Percentiles rank a stretch among this genome's conserved stretches.
Evolutionary conservation across 208 protist species (phyloP).

Genomic region (Wallacemonas rigidus): DNA sequence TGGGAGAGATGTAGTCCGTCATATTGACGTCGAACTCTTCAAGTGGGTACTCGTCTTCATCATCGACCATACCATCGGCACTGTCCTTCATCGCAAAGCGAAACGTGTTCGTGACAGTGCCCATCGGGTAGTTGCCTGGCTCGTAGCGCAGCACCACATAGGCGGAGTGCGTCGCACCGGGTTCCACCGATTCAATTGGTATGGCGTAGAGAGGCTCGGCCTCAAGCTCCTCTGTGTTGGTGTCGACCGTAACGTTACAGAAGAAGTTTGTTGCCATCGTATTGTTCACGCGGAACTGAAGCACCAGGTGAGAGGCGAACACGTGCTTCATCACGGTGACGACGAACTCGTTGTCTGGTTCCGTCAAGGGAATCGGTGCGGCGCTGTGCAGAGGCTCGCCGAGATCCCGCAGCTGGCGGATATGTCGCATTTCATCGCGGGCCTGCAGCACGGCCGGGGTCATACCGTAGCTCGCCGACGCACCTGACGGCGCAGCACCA

Average conservation of each 20-base stretch:
- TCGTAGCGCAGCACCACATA: constrained; percentile 80
- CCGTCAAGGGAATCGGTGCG: constrained; percentile 88
- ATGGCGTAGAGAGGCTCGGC: constrained; percentile 86
- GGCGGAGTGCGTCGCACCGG: constrained; percentile 58
- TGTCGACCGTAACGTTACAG: constrained; percentile 80
- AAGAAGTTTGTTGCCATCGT: constrained; percentile 93
- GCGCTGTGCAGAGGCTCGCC: constrained; percentile 66
- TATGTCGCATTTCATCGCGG: constrained; percentile 60
- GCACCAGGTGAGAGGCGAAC: constrained; percentile 90
- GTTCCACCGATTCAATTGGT: constrained; percentile 55
- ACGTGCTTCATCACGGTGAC: constrained; percentile 96
- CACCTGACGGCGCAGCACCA: neutral
- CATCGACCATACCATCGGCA: constrained; percentile 30
- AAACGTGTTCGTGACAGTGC: constrained; percentile 61
- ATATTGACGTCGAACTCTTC: constrained; percentile 86
- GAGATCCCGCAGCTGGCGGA: constrained; percentile 70
- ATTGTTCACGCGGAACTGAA: constrained; percentile 96
- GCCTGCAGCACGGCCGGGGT: constrained; percentile 57
- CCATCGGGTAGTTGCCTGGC: constrained; percentile 67
- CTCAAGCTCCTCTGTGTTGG: constrained; percentile 77
- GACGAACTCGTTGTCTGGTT: constrained; percentile 97
- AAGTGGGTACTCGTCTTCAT: constrained; percentile 83
- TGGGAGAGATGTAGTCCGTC: constrained; percentile 76
- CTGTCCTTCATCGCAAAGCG: constrained; percentile 73
- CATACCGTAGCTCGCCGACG: neutral